Evolutionary conservation across 768 basidiomycete species (phyloP).

Genomic region (Lentinula detonsa): DNA sequence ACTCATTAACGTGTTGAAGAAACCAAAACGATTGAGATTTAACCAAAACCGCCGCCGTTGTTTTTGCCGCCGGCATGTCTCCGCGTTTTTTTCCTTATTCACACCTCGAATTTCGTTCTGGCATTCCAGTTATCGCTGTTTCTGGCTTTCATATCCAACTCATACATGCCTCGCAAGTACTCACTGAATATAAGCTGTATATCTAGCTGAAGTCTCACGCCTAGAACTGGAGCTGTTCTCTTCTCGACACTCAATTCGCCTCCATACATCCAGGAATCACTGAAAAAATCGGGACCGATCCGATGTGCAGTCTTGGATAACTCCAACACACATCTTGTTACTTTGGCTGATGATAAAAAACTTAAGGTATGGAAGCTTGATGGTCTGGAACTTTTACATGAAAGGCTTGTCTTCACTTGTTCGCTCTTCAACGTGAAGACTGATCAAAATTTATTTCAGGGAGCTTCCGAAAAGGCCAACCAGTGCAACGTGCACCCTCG

Average conservation of each 20-base stretch:
- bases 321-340: conserved; percentile 44
- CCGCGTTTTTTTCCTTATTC: conserved; percentile 2
- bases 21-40: background rate
- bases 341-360: conserved; percentile 74
- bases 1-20: conserved; percentile 31
- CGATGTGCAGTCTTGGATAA: conserved; percentile 50
- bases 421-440: background rate
- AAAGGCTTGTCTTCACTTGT: conserved; percentile 37
- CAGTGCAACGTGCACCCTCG: conserved; percentile 52
- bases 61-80: conserved; percentile 5
- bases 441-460: conserved; percentile 29
- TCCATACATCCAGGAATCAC: conserved; percentile 20
- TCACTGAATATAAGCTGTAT: background rate
- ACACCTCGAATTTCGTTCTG: background rate
- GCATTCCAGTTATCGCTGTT: conserved; percentile 31
- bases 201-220: conserved; percentile 6
- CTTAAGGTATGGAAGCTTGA: conserved; percentile 72
- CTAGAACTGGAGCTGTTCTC: conserved; percentile 48
- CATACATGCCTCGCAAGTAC: conserved; percentile 45
- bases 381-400: conserved; percentile 43
- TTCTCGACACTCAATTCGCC: conserved; percentile 33
- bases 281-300: conserved; percentile 49
- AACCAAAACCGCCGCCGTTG: background rate
- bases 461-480: conserved; percentile 84
- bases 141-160: conserved; percentile 63